These are phyloP conservation scores for Globisporangium iwayamae DNA, from an alignment of 352 stramenopile genomes.

Conservation along the genomic window DNA sequence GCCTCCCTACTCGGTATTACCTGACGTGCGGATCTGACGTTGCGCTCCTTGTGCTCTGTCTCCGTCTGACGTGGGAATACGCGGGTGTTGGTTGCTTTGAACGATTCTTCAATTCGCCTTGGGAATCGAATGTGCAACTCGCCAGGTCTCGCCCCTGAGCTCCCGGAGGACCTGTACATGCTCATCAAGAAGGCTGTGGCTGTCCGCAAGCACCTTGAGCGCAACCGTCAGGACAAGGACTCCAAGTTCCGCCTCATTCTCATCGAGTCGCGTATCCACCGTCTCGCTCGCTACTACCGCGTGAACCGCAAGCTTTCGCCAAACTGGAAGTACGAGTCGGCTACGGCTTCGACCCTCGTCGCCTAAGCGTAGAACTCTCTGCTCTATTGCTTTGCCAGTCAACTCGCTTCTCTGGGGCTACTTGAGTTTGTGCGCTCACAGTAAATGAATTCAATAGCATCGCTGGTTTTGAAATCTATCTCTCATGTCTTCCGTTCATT, in stretches of 20 bases:
- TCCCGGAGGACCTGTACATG: conserved; percentile 99
- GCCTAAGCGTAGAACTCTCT: conserved; percentile 86
- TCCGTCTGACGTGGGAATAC: conserved; percentile 85
- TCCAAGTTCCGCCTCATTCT: conserved; percentile 99
- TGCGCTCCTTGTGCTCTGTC: conserved; percentile 27
- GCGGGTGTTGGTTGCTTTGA: conserved; percentile 37
- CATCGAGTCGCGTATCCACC: conserved; percentile 99
- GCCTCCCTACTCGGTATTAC: conserved; percentile 70
- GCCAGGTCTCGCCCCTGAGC: conserved; percentile 95
- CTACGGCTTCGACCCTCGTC: conserved; percentile 98
- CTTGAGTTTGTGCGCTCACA: conserved; percentile 7
- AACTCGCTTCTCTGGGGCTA: conserved; percentile 15
- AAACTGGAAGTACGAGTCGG: conserved; percentile 99
- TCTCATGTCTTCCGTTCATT: not conserved
- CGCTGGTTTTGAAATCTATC: conserved; percentile 28
- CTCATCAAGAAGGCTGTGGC: conserved; percentile 99
- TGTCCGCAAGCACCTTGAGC: conserved; percentile 99
- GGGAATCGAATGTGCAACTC: conserved; percentile 3
- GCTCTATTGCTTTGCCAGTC: not conserved
- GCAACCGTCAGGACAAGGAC: conserved; percentile 99
- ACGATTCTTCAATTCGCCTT: not conserved
- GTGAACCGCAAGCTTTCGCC: conserved; percentile 98
- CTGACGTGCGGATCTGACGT: conserved; percentile 72
- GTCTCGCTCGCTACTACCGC: conserved; percentile 98
- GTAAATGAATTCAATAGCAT: conserved; percentile 15